Evolutionary conservation across 1,139 yeast genomes (phyloP), one percentile per base, ranked within the genome.

Genomic region (Pichia norvegensis): DNA sequence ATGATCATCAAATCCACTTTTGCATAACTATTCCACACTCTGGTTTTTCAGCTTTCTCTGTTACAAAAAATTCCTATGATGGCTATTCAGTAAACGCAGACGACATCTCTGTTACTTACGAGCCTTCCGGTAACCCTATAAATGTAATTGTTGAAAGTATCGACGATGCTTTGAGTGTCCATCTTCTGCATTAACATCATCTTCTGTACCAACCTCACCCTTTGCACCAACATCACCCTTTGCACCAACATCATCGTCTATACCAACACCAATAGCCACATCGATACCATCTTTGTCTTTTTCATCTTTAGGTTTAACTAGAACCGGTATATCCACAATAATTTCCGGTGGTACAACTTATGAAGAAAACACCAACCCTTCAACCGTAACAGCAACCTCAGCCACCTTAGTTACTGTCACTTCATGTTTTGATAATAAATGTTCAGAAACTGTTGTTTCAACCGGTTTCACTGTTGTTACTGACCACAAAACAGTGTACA

Each of bases 391-490:
- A 27, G 55, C 53, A 27, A 38, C 41, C 17, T 43, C 52, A 6
- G 45, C 56, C 4, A 51, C 57, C 6, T 25, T 50, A 29, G 42
- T 56, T 23, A 55, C 58, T 35, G 49, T 70, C 58, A 74, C 79
- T 49, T 67, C 75, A 45, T 73, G 78, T 63, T 50, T 59, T 14
- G 66, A 68, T 51, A 52, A 69, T 56, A 62, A 57, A 43, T 74
- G 78, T 59, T 46, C 68, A 25, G 64, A 61, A 45, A 54, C 60
- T 31, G 63, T 73, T 47, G 69, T 66, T 44, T 65, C 71, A 46
- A 70, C 77, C 48, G 76, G 75, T 52, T 61, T 70, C 45, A 67
- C 73, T 43, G 65, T 65, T 43, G 64, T 66, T 47, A 70, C 76
- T 43, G 52, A 52, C 25, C 46, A 44, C 19, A 57, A 46, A 37